Percentiles rank a stretch among this genome's conserved stretches.
Evolutionary conservation across 495 filamentous ascomycete genomes (phyloP).

Genomic region (Usnea hakonensis): DNA sequence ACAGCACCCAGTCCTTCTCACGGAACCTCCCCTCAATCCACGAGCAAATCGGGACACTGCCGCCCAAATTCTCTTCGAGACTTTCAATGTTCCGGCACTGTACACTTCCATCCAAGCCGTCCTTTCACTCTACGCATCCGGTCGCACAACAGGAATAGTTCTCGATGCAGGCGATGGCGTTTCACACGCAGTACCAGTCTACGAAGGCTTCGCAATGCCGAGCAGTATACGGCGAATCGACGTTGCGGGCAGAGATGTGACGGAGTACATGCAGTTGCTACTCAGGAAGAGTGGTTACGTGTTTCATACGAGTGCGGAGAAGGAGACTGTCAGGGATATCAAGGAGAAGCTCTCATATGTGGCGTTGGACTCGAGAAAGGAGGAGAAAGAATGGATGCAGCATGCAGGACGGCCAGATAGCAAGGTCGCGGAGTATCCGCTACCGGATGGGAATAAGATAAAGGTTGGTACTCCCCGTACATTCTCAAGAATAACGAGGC

Average conservation of each 20-base stretch:
- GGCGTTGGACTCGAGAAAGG: conserved; percentile 79
- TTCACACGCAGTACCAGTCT: conserved; percentile 94
- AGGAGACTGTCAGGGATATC: conserved; percentile 92
- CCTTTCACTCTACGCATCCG: conserved; percentile 90
- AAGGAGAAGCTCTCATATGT: conserved; percentile 95
- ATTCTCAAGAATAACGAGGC: not conserved
- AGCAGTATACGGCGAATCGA: conserved; percentile 92
- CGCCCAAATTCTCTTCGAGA: conserved; percentile 97
- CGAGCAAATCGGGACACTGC: conserved; percentile 92
- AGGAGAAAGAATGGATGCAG: conserved; percentile 90
- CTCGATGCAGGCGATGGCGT: conserved; percentile 94
- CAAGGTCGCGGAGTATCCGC: conserved; percentile 74
- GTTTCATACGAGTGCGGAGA: conserved; percentile 96
- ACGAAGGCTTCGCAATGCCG: conserved; percentile 94
- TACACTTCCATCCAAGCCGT: conserved; percentile 97
- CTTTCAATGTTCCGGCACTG: conserved; percentile 93
- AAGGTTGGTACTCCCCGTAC: conserved; percentile 52
- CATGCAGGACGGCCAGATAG: conserved; percentile 52
- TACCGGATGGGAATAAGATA: conserved; percentile 88
- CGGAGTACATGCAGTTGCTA: conserved; percentile 86
- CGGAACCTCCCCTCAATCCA: conserved; percentile 94
- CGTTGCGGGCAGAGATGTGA: conserved; percentile 96
- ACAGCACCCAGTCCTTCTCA: conserved; percentile 90
- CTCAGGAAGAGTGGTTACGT: conserved; percentile 89
- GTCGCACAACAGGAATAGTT: conserved; percentile 92